Conservation (phyloP, 116 monocot species). For the Iris pallida region DNA sequence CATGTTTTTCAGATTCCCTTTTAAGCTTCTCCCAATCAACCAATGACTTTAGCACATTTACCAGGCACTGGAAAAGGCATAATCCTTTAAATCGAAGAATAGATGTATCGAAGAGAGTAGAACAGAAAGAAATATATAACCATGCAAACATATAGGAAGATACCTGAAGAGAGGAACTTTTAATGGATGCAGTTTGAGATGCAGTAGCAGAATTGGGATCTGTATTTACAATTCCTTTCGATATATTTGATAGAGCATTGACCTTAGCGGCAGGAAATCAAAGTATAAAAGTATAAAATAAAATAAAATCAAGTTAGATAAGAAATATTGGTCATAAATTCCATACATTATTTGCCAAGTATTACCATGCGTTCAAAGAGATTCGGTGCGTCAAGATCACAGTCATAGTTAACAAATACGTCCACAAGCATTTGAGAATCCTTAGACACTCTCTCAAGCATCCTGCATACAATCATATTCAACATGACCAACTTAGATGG, state of each 20-base stretch:
- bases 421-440: slow-evolving; percentile 98
- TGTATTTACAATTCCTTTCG: slow-evolving; percentile 63
- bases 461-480: slow-evolving; percentile 36
- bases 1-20: slow-evolving; percentile 49
- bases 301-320: background rate
- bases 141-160: slow-evolving; percentile 8
- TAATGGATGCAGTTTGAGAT: slow-evolving; percentile 52
- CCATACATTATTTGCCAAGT: background rate
- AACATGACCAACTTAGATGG: slow-evolving; percentile 2
- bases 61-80: slow-evolving; percentile 68
- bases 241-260: slow-evolving; percentile 75
- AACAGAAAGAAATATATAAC: background rate
- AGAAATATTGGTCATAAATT: background rate
- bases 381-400: slow-evolving; percentile 94
- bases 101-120: background rate
- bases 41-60: slow-evolving; percentile 86
- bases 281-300: slow-evolving; percentile 7
- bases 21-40: slow-evolving; percentile 81
- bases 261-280: slow-evolving; percentile 34
- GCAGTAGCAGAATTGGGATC: slow-evolving; percentile 62
- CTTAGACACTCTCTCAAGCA: slow-evolving; percentile 93
- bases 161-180: slow-evolving; percentile 96
- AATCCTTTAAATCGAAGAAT: slow-evolving; percentile 1
- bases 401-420: slow-evolving; percentile 97
- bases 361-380: slow-evolving; percentile 88